phyloP scores from a whole-genome alignment of 2,329 filamentous ascomycete genomes.

The Cryphonectria nitschkei region DNA sequence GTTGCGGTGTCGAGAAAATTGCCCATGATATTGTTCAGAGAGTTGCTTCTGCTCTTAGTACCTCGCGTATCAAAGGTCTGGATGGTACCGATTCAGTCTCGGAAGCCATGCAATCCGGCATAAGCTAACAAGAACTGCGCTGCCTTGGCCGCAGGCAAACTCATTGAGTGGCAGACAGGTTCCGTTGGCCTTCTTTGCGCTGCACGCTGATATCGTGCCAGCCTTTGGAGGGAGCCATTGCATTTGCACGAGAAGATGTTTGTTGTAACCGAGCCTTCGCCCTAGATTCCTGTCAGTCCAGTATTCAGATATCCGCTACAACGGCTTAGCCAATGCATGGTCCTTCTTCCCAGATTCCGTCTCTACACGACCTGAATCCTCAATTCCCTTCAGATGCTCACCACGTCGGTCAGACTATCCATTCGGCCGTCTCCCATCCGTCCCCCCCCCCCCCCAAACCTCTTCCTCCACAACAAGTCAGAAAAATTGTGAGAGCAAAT shows the following conservation, averaged over 20 bases:
- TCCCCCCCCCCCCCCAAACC: no score
- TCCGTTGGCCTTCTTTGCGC: background rate
- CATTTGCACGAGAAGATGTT: background rate
- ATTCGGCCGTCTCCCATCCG: background rate
- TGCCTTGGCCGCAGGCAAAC: background rate
- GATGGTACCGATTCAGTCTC: background rate
- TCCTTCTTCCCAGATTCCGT: background rate
- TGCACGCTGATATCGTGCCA: background rate
- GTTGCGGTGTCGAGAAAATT: background rate
- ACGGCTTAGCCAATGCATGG: background rate
- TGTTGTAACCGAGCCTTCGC: background rate
- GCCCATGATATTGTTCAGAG: background rate
- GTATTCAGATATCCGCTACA: background rate
- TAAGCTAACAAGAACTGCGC: background rate
- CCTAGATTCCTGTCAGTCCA: background rate
- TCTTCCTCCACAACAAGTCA: background rate
- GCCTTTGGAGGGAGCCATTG: slow-evolving; percentile 1
- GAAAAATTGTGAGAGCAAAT: background rate
- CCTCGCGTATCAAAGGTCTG: background rate
- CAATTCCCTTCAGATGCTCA: background rate
- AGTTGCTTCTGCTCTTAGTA: background rate
- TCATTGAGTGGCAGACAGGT: background rate
- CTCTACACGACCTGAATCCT: background rate
- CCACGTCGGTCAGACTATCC: background rate
- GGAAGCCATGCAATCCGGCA: background rate